A percentile compares a stretch with the other conserved stretches of the same genome.
Conservation (phyloP, 2,329 filamentous ascomycete genomes). For the Elsinoe necatrix region DNA sequence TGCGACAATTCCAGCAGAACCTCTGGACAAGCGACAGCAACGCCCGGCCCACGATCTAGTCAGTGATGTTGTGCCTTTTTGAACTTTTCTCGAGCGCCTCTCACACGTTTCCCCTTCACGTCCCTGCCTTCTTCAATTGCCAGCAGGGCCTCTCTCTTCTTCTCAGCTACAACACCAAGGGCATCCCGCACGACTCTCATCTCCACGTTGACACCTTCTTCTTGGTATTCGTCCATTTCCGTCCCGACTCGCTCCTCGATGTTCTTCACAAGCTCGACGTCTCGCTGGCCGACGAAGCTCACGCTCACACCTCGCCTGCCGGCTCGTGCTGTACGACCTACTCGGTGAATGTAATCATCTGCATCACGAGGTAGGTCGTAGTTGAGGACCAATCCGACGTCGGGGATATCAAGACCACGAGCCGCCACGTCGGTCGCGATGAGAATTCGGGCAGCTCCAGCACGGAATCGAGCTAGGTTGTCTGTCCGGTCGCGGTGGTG, state of each 20-base stretch:
- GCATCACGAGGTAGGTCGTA: slow-evolving; percentile 94
- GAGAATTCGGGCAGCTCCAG: slow-evolving; percentile 76
- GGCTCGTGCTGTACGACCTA: slow-evolving; percentile 89
- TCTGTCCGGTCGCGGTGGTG: slow-evolving; percentile 75
- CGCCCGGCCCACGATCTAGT: not conserved
- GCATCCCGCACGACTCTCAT: slow-evolving; percentile 75
- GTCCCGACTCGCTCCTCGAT: slow-evolving; percentile 77
- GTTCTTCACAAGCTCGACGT: slow-evolving; percentile 81
- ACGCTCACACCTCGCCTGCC: slow-evolving; percentile 74
- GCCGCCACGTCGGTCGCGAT: slow-evolving; percentile 94
- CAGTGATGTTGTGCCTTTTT: not conserved
- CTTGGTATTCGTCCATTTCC: slow-evolving; percentile 73
- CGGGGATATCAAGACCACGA: slow-evolving; percentile 88
- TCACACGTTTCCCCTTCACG: slow-evolving; percentile 71
- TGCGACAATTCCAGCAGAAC: not conserved
- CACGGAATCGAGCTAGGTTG: slow-evolving; percentile 86
- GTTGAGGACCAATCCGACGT: slow-evolving; percentile 83
- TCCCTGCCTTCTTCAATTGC: slow-evolving; percentile 90
- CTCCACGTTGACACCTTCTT: slow-evolving; percentile 93
- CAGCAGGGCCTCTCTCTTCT: slow-evolving; percentile 83
- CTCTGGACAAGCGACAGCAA: not conserved
- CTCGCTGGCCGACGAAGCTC: slow-evolving; percentile 84
- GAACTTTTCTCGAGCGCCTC: slow-evolving; percentile 26
- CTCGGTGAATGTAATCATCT: slow-evolving; percentile 94
- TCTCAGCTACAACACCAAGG: slow-evolving; percentile 85